phyloP scores from a whole-genome alignment of 169 alveolate genomes.

The Eimeria necatrix region DNA sequence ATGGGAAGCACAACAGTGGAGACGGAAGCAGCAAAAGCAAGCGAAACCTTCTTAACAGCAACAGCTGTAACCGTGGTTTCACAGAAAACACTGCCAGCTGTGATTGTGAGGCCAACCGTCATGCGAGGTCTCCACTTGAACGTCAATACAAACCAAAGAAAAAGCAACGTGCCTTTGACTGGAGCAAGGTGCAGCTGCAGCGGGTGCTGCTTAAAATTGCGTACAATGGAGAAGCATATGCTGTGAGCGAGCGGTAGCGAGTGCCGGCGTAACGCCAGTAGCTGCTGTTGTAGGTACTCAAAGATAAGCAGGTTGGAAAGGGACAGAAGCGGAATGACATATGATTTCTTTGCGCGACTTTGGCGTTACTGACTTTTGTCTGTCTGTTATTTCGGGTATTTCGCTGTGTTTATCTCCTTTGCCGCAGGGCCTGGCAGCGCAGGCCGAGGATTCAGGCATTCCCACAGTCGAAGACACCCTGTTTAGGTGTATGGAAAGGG shows the following conservation, averaged over 20 bases:
- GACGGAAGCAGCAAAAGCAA: neutral
- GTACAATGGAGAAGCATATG: slow-evolving; percentile 46
- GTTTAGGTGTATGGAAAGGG: slow-evolving; percentile 28
- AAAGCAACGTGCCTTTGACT: slow-evolving; percentile 22
- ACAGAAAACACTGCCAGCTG: neutral
- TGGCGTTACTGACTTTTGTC: neutral
- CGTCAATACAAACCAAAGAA: neutral
- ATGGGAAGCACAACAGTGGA: neutral
- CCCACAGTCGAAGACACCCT: slow-evolving; percentile 51
- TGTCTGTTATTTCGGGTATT: neutral
- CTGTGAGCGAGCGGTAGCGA: slow-evolving; percentile 30
- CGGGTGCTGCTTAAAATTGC: slow-evolving; percentile 49
- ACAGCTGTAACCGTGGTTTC: neutral
- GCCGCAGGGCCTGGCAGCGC: slow-evolving; percentile 41
- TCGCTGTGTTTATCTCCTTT: neutral
- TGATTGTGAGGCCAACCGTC: neutral
- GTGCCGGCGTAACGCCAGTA: neutral
- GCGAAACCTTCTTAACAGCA: neutral
- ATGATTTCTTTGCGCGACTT: neutral
- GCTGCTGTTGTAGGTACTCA: neutral
- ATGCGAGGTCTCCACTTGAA: neutral
- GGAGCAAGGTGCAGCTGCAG: slow-evolving; percentile 24
- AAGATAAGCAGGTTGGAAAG: no score
- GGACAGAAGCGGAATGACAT: neutral
- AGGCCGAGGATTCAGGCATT: slow-evolving; percentile 55